A percentile compares a stretch with the other conserved stretches of the same genome.
Conservation (phyloP, 129 eudicot species). For the Saposhnikovia divaricata region DNA sequence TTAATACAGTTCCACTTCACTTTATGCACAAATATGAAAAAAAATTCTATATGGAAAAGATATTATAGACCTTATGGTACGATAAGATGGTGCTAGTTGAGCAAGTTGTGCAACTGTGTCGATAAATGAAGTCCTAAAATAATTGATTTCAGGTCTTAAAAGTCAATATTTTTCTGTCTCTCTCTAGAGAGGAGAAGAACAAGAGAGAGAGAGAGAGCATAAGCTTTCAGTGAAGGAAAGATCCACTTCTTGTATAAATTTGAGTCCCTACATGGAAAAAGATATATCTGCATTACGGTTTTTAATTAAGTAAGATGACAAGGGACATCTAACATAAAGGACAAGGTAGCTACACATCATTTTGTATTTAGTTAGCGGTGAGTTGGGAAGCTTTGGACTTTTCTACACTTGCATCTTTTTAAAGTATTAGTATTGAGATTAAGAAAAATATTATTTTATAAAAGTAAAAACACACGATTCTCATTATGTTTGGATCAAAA, state of each 20-base stretch:
- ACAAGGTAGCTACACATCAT: slow-evolving; percentile 20
- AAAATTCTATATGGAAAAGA: neutral
- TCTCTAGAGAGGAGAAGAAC: neutral
- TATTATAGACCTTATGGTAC: neutral
- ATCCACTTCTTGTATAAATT: slow-evolving; percentile 12
- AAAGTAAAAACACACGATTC: too few species aligned
- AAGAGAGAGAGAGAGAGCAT: too few species aligned
- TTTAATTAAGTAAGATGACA: slow-evolving; percentile 29
- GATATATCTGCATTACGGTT: slow-evolving; percentile 16
- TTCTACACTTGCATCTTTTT: too few species aligned
- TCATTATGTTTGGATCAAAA: too few species aligned
- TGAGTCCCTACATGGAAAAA: slow-evolving; percentile 28
- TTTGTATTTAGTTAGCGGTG: slow-evolving; percentile 24
- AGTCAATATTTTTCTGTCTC: neutral
- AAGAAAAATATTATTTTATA: too few species aligned
- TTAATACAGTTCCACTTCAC: neutral
- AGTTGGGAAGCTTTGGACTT: slow-evolving; percentile 24
- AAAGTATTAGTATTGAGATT: too few species aligned
- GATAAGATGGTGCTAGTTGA: neutral
- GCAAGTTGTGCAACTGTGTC: slow-evolving; percentile 2
- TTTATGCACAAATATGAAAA: too few species aligned
- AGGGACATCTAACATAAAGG: slow-evolving; percentile 32
- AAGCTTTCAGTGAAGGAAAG: slow-evolving; percentile 23
- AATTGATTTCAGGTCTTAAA: neutral
- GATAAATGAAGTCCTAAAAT: neutral